phyloP scores from a whole-genome alignment of 805 yeast species.

The Ogataea salicorniae region DNA sequence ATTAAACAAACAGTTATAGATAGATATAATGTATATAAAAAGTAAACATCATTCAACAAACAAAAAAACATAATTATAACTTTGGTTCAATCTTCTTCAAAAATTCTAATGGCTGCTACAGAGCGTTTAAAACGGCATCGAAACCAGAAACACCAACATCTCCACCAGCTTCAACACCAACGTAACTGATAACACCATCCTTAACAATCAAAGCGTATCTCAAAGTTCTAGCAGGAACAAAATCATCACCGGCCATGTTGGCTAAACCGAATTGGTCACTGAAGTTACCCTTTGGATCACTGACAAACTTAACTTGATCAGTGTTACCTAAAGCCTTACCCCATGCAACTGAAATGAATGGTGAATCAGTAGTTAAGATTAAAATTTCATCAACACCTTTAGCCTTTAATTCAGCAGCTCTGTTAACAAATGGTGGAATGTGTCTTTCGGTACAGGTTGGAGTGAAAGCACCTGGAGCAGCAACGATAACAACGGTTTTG shows the following conservation, averaged over 20 bases:
- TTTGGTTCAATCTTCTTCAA: not conserved
- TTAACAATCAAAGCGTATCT: slow-evolving; percentile 73
- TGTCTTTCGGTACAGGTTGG: slow-evolving; percentile 43
- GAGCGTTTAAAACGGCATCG: slow-evolving; percentile 34
- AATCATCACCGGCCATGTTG: slow-evolving; percentile 47
- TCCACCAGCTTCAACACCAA: slow-evolving; percentile 39
- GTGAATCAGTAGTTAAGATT: slow-evolving; percentile 37
- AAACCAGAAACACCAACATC: slow-evolving; percentile 42
- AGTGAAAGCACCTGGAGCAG: slow-evolving; percentile 49
- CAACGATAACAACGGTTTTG: slow-evolving; percentile 35
- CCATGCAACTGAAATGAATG: slow-evolving; percentile 42
- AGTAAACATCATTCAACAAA: no score
- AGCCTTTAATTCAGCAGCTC: slow-evolving; percentile 32
- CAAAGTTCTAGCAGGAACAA: slow-evolving; percentile 54
- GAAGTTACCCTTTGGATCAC: slow-evolving; percentile 61
- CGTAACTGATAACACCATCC: slow-evolving; percentile 27
- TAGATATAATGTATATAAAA: no score
- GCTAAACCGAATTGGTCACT: slow-evolving; percentile 56
- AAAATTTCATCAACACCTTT: slow-evolving; percentile 36
- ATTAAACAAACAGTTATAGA: no score
- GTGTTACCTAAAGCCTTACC: slow-evolving; percentile 41
- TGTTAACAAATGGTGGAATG: slow-evolving; percentile 35
- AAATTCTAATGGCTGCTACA: slow-evolving; percentile 4
- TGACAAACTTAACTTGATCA: slow-evolving; percentile 42
- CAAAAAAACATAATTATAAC: no score